Conservation (phyloP, 169 alveolate genomes). For the Plasmodium billcollinsi region DNA sequence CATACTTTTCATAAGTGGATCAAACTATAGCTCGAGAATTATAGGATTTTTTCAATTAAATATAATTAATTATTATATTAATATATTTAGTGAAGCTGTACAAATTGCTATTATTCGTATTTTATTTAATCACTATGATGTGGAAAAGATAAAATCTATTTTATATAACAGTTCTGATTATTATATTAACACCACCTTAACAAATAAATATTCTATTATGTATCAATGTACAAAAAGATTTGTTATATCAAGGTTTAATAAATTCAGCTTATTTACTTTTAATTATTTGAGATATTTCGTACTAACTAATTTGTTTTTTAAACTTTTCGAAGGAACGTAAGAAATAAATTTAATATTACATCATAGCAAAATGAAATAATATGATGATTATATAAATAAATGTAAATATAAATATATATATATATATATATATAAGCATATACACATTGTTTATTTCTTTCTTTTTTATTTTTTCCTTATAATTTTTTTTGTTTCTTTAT, state of each 20-base stretch:
- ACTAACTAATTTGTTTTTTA: constrained; percentile 46
- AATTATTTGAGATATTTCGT: constrained; percentile 61
- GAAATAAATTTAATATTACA: neutral
- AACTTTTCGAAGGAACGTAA: constrained; percentile 43
- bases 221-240: constrained; percentile 65
- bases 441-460: neutral
- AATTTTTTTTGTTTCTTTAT: neutral
- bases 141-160: neutral
- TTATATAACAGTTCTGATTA: constrained; percentile 52
- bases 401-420: neutral
- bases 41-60: constrained; percentile 55
- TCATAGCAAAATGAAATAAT: neutral
- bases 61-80: constrained; percentile 43
- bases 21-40: constrained; percentile 21
- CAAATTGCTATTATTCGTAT: constrained; percentile 23
- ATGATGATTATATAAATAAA: neutral
- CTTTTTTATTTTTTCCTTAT: too few species aligned
- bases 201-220: constrained; percentile 22
- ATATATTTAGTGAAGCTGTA: constrained; percentile 31
- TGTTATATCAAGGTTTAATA: constrained; percentile 28
- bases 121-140: constrained; percentile 35
- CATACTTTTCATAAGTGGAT: constrained; percentile 40
- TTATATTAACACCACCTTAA: constrained; percentile 14
- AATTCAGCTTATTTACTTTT: constrained; percentile 39
- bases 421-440: neutral